A percentile compares a stretch with the other conserved stretches of the same genome.
Conservation (phyloP, 768 basidiomycete species). For the Antrodiella citrinella region DNA sequence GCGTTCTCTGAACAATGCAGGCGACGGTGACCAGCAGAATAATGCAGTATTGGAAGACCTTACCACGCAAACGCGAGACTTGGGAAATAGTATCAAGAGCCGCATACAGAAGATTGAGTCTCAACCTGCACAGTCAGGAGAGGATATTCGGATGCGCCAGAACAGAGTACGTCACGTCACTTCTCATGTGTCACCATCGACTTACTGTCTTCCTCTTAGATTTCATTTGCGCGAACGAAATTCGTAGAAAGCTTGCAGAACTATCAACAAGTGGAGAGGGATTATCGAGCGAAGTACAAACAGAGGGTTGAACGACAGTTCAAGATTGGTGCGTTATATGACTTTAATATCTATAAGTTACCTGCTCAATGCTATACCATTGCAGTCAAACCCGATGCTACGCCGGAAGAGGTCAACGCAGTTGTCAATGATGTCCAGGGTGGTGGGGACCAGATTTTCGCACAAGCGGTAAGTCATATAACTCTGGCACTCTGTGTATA, state of each 20-base stretch:
- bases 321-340: slow-evolving; percentile 74
- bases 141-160: slow-evolving; percentile 67
- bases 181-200: not conserved
- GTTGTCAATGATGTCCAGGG: slow-evolving; percentile 82
- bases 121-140: slow-evolving; percentile 52
- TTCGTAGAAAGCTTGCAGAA: slow-evolving; percentile 83
- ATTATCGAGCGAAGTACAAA: slow-evolving; percentile 71
- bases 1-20: slow-evolving; percentile 67
- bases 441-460: slow-evolving; percentile 70
- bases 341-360: too few relatives aligned
- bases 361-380: not conserved
- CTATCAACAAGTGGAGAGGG: slow-evolving; percentile 77
- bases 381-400: slow-evolving; percentile 86
- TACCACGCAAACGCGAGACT: slow-evolving; percentile 60
- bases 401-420: slow-evolving; percentile 77
- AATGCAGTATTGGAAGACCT: slow-evolving; percentile 59
- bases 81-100: slow-evolving; percentile 62
- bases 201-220: slow-evolving; percentile 4
- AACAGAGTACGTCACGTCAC: slow-evolving; percentile 48
- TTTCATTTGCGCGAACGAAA: slow-evolving; percentile 25
- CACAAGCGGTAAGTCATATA: slow-evolving; percentile 59
- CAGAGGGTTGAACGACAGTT: slow-evolving; percentile 81
- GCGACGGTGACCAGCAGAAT: slow-evolving; percentile 56
- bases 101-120: slow-evolving; percentile 66
- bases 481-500: not conserved